Base-by-base conservation (phyloP, 2,329 filamentous ascomycete species). In the Exserohilum rostratum region DNA sequence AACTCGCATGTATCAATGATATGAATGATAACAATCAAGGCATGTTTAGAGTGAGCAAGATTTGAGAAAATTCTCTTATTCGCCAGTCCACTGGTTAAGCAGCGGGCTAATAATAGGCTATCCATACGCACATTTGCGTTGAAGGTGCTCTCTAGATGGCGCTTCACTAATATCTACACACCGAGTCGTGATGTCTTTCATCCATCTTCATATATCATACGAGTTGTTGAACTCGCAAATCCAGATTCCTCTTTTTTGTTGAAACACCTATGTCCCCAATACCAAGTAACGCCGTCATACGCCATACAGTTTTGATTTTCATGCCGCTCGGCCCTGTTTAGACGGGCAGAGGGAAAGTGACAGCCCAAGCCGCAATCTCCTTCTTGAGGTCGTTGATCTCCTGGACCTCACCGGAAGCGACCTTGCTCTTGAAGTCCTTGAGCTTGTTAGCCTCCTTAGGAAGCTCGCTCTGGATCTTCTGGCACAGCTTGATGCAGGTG, bases 371-470 rank as follows among this genome's bases (percentile, higher is more conserved):
- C 42, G 91, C 83, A 76, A 99, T 92, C 85, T 98, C 93, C 82
- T 91, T 89, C 82, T 88, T 90, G 76, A 96, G 84, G 66, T 84
- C 85, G 76, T 90, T 87, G 80, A 99, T 93, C 82, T 93, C 90
- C 58, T 85, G 79, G 44, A 96, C 83, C 72, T 89, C 85, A 62
- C 91, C 93, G 65, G 83, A 81, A 54, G 90, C 86, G 59, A 96
- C 91, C 85, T 91, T 93, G 76, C 87, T 87, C 85, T 93, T 96
- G 89, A 99, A 98, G 84, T 99, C 95, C 88, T 98, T 98, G 78
- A 96, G 90, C 87, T 96, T 97, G 87, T 98, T 99, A 72, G 91
- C 91, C 79, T 95, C 90, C 87, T 97, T 97, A 77, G 95, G 93
- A 20, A 98, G 86, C 62, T 84, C 81, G 55, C 76, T 83, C 83